Conservation (phyloP, 2,329 filamentous ascomycete species). For the Furcasterigmium sp. region DNA sequence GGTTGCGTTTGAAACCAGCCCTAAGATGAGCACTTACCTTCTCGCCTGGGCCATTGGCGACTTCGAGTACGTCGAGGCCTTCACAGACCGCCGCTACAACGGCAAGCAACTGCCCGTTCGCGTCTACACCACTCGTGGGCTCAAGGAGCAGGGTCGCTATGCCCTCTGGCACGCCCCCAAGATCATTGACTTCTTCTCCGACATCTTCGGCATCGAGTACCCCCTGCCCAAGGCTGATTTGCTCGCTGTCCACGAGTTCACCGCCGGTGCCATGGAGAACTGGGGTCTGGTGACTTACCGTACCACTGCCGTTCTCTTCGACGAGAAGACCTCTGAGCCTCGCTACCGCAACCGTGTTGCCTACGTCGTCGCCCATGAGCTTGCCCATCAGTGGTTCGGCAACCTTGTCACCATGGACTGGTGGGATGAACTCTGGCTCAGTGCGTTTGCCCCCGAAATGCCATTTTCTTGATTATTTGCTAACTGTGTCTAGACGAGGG, state of each 20-base stretch:
- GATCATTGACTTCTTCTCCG: conserved; percentile 94
- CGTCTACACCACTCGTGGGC: conserved; percentile 91
- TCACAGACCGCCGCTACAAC: conserved; percentile 85
- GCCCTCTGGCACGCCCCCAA: conserved; percentile 88
- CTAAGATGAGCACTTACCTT: conserved; percentile 88
- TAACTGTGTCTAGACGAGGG: conserved; percentile 57
- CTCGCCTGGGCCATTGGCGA: conserved; percentile 93
- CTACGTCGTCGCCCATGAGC: conserved; percentile 96
- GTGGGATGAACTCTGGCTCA: conserved; percentile 92
- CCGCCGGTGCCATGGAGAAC: conserved; percentile 84
- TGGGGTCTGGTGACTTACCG: conserved; percentile 96
- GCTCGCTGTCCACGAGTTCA: conserved; percentile 90
- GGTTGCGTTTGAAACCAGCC: conserved; percentile 77
- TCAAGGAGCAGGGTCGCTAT: conserved; percentile 86
- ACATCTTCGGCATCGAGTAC: conserved; percentile 90
- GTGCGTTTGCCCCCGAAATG: background rate
- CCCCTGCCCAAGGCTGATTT: conserved; percentile 89
- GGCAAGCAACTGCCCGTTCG: conserved; percentile 87
- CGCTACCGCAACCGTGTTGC: conserved; percentile 90
- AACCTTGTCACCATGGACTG: conserved; percentile 96
- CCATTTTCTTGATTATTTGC: background rate
- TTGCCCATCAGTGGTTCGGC: conserved; percentile 95
- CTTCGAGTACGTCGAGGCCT: conserved; percentile 92
- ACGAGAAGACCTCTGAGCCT: conserved; percentile 84
- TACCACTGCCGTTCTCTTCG: conserved; percentile 93